Evolutionary conservation across 805 yeast species (phyloP).

Genomic region (Saccharomycopsis oosterbeekiorum): DNA sequence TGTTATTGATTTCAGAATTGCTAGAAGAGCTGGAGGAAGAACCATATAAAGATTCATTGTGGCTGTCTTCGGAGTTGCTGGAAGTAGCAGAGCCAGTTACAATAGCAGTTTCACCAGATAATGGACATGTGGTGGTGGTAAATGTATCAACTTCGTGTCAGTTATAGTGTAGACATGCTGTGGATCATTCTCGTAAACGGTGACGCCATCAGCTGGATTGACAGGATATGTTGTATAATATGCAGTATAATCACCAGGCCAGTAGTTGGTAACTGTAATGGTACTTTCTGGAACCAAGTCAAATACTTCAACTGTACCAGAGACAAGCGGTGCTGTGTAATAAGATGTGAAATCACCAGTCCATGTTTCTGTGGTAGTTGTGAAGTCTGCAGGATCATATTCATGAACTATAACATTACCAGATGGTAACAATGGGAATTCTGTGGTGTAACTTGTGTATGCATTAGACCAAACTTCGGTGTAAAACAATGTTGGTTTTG

Average conservation of each 20-base stretch:
- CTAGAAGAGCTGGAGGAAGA: too few species aligned
- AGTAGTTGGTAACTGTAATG: neutral
- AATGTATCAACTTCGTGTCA: neutral
- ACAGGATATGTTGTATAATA: constrained; percentile 2
- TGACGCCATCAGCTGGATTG: neutral
- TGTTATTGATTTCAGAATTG: too few species aligned
- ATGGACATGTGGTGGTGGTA: constrained; percentile 1
- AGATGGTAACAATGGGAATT: neutral
- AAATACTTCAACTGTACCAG: neutral
- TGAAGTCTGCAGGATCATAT: neutral
- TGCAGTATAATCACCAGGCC: constrained; percentile 2
- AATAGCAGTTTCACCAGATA: neutral
- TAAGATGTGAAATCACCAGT: neutral
- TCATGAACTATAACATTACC: neutral
- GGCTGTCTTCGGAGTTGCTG: too few species aligned
- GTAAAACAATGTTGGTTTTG: neutral
- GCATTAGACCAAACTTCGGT: neutral
- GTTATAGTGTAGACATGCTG: neutral
- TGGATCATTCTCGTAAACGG: constrained; percentile 6
- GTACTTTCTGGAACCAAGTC: neutral
- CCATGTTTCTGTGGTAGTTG: neutral
- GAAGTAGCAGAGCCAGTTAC: neutral
- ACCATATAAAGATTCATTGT: too few species aligned
- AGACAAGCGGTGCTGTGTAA: neutral
- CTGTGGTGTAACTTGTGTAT: neutral